phyloP scores from a whole-genome alignment of 1,284 basidiomycete species.

The Malassezia cuniculi region DNA sequence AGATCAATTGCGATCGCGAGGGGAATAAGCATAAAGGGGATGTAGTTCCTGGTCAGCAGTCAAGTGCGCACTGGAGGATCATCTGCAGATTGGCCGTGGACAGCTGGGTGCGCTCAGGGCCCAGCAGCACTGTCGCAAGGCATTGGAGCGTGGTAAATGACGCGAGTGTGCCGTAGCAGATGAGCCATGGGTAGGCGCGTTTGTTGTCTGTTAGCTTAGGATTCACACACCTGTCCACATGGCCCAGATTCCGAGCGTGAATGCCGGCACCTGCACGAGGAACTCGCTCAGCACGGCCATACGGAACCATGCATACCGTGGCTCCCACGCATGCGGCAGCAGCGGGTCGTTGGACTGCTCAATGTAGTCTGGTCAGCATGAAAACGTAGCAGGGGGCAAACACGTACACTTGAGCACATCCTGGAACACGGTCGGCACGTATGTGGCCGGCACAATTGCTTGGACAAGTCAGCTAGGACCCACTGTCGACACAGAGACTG shows the following conservation, averaged over 20 bases:
- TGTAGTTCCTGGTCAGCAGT: slow-evolving; percentile 10
- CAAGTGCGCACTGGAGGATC: slow-evolving; percentile 7
- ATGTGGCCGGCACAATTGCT: slow-evolving; percentile 9
- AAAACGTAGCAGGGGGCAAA: no score
- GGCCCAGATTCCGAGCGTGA: slow-evolving; percentile 11
- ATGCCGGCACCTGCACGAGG: slow-evolving; percentile 14
- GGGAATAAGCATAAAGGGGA: slow-evolving; percentile 12
- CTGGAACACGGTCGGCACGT: slow-evolving; percentile 8
- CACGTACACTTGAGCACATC: slow-evolving; percentile 6
- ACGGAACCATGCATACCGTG: slow-evolving; percentile 15
- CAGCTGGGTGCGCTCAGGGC: slow-evolving; percentile 11
- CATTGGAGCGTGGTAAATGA: slow-evolving; percentile 17
- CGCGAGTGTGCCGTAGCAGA: slow-evolving; percentile 13
- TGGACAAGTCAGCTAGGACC: slow-evolving; percentile 9
- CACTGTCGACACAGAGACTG: slow-evolving; percentile 15
- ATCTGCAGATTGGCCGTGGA: slow-evolving; percentile 8
- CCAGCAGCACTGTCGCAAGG: slow-evolving; percentile 11
- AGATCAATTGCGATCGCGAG: slow-evolving; percentile 6
- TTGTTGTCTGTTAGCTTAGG: slow-evolving; percentile 7
- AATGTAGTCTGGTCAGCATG: slow-evolving; percentile 11
- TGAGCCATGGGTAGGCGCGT: slow-evolving; percentile 13
- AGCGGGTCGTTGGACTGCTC: slow-evolving; percentile 13
- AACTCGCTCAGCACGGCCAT: slow-evolving; percentile 14
- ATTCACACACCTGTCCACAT: slow-evolving; percentile 7
- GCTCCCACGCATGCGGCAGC: slow-evolving; percentile 7